Evolutionary conservation across 1,284 basidiomycete species (phyloP).

Genomic region (Phylloboletellus chloephorus): DNA sequence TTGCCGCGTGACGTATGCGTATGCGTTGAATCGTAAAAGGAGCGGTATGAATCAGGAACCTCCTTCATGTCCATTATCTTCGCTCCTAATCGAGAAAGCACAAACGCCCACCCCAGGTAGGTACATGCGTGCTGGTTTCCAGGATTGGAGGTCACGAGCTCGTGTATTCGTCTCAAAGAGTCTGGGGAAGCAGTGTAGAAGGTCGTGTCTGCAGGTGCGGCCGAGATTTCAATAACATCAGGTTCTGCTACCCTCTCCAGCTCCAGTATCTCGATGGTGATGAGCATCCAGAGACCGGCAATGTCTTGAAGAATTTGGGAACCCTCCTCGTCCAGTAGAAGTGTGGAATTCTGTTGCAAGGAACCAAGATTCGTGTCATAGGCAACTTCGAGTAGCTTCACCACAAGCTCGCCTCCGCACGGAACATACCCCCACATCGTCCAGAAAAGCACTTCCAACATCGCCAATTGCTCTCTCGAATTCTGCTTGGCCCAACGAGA

Average conservation of each 20-base stretch:
- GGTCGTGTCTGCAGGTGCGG: slow-evolving; percentile 41
- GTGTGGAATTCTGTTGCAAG: slow-evolving; percentile 57
- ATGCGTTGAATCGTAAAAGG: slow-evolving; percentile 53
- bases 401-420: slow-evolving; percentile 58
- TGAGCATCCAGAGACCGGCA: slow-evolving; percentile 68
- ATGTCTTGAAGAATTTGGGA: slow-evolving; percentile 60
- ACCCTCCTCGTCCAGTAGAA: slow-evolving; percentile 74
- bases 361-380: slow-evolving; percentile 66
- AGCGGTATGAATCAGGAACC: slow-evolving; percentile 47
- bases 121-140: slow-evolving; percentile 61
- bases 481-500: slow-evolving; percentile 77
- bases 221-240: slow-evolving; percentile 47
- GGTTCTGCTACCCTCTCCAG: slow-evolving; percentile 68
- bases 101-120: slow-evolving; percentile 75
- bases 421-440: slow-evolving; percentile 75
- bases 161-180: slow-evolving; percentile 56
- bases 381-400: slow-evolving; percentile 57
- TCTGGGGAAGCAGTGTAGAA: slow-evolving; percentile 55
- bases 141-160: slow-evolving; percentile 52
- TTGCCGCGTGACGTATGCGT: slow-evolving; percentile 44
- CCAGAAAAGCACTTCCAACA: slow-evolving; percentile 83
- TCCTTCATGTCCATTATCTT: slow-evolving; percentile 43
- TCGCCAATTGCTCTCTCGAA: slow-evolving; percentile 69
- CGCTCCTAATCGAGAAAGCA: slow-evolving; percentile 56
- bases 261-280: slow-evolving; percentile 76